Conservation (phyloP, 306 rosid species). For the Pterocarpus macrocarpus region DNA sequence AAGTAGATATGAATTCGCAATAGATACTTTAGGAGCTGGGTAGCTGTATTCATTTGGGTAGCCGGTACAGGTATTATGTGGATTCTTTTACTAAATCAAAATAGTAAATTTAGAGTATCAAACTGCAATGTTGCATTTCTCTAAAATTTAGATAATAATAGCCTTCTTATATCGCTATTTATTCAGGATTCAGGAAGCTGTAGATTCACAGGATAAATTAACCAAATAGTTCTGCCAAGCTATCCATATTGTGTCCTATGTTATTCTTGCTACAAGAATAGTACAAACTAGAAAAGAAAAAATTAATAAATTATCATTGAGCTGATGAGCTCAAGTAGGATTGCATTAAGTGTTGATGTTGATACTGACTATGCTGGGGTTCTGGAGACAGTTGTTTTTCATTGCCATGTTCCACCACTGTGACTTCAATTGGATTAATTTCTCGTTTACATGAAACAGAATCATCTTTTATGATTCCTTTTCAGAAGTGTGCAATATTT, state of each 20-base stretch:
- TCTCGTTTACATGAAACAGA: conserved; percentile 21
- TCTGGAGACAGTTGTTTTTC: background rate
- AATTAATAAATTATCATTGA: background rate
- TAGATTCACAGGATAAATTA: conserved; percentile 23
- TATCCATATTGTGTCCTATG: background rate
- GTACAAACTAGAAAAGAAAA: background rate
- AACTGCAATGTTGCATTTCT: background rate
- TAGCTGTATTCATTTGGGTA: conserved; percentile 17
- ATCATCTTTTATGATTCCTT: conserved; percentile 1
- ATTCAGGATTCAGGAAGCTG: conserved; percentile 6
- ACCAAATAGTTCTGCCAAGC: background rate
- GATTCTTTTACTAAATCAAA: conserved; percentile 2
- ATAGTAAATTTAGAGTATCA: conserved; percentile 6
- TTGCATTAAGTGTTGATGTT: conserved; percentile 24
- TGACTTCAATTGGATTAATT: background rate
- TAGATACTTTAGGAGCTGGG: background rate
- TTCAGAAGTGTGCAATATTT: conserved; percentile 26
- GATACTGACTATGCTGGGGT: conserved; percentile 1
- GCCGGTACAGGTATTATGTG: conserved; percentile 22
- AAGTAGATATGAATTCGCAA: conserved; percentile 54
- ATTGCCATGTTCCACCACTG: background rate
- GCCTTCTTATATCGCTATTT: conserved; percentile 4
- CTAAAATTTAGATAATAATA: conserved; percentile 12
- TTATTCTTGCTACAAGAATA: conserved; percentile 20
- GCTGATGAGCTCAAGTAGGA: background rate